Conservation (phyloP, 2,329 filamentous ascomycete species). For the Sporothrix pallida region DNA sequence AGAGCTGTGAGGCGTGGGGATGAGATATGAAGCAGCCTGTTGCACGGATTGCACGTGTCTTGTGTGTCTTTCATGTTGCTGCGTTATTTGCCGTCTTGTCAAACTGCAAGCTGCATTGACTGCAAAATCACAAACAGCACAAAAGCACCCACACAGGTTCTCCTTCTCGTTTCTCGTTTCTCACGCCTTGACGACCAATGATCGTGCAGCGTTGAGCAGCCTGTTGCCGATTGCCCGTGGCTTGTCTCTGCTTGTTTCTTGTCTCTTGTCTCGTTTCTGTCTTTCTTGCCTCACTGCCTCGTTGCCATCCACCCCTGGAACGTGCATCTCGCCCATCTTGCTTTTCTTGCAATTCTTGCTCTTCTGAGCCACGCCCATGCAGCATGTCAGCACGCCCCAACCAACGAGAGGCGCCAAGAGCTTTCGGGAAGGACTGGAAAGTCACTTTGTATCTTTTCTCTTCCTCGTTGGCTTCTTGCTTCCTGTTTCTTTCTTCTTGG, state of each 20-base stretch:
- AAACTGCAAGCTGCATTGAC: neutral
- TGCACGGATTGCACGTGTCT: neutral
- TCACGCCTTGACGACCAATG: neutral
- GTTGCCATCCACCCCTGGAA: neutral
- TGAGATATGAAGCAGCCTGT: neutral
- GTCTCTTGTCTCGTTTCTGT: neutral
- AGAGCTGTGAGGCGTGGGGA: neutral
- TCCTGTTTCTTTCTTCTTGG: neutral
- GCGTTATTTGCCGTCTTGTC: neutral
- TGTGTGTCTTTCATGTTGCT: neutral
- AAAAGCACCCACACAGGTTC: neutral
- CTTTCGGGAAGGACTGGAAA: neutral
- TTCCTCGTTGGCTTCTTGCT: too few species aligned
- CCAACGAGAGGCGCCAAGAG: conserved; percentile 8
- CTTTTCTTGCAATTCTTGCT: neutral
- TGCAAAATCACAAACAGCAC: neutral
- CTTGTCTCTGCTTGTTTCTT: neutral
- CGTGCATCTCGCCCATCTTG: conserved; percentile 5
- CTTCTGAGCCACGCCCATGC: conserved; percentile 13
- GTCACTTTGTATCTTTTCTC: neutral
- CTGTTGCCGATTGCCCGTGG: conserved; percentile 11
- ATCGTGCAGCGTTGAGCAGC: neutral
- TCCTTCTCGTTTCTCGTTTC: conserved; percentile 21
- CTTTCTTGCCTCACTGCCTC: neutral
- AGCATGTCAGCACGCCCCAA: conserved; percentile 10